A percentile compares a stretch with the other conserved stretches of the same genome.
Conservation (phyloP, 1,139 yeast genomes). For the Debaryomyces sp. region DNA sequence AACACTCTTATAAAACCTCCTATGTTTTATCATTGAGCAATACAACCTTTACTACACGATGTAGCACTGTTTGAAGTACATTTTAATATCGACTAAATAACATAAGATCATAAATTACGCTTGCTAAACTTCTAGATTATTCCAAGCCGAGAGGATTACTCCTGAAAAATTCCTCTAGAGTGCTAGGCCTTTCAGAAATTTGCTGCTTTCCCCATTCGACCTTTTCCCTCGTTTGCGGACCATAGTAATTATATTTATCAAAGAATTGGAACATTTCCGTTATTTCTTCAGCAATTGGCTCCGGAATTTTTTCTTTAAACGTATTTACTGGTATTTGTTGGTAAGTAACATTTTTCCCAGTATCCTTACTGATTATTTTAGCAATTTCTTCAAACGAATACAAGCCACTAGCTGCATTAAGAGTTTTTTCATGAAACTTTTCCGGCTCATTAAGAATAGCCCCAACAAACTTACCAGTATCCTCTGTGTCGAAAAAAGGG, state of each 20-base stretch:
- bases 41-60: too few relatives aligned
- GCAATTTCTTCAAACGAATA: background rate
- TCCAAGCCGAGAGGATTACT: background rate
- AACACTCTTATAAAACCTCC: too few relatives aligned
- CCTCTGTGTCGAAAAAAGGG: background rate
- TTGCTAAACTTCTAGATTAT: background rate
- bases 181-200: background rate
- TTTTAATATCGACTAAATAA: background rate
- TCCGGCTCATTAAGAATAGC: slow-evolving; percentile 6
- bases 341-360: slow-evolving; percentile 5
- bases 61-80: too few relatives aligned
- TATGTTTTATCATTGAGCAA: too few relatives aligned
- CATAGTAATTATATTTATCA: background rate
- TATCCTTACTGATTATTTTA: background rate
- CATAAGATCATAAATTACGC: background rate
- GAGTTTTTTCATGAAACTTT: slow-evolving; percentile 1
- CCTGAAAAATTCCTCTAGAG: background rate
- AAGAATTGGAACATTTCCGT: slow-evolving; percentile 4
- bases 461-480: slow-evolving; percentile 8
- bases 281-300: slow-evolving; percentile 1
- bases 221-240: background rate
- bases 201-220: background rate
- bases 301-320: slow-evolving; percentile 1
- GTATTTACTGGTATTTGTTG: slow-evolving; percentile 2
- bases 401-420: background rate